Percentiles rank a stretch among this genome's conserved stretches.
Evolutionary conservation across 78 protist genomes (phyloP).

Genomic region (slime mould (Dictyostelium discoideum)): DNA sequence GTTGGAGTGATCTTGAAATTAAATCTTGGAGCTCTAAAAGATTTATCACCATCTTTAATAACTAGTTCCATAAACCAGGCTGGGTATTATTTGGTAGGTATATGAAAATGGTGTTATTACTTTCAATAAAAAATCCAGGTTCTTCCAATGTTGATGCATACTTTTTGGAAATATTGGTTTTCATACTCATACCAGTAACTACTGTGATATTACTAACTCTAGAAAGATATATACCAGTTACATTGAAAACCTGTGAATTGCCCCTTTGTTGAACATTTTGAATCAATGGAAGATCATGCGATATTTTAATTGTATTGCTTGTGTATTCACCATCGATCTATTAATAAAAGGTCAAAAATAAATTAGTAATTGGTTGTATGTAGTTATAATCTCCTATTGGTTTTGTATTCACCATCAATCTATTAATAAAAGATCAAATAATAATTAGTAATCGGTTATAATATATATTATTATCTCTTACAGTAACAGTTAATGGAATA

Average conservation of each 20-base stretch:
- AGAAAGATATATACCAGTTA: not conserved
- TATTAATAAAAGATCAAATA: not conserved
- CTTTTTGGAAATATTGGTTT: not conserved
- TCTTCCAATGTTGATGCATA: not conserved
- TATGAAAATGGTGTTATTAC: not conserved
- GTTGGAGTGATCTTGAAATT: not conserved
- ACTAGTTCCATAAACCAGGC: not conserved
- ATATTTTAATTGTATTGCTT: not conserved
- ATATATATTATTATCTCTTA: not conserved
- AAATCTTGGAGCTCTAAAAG: not conserved
- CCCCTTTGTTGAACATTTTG: not conserved
- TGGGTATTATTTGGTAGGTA: not conserved
- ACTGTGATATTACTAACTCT: not conserved
- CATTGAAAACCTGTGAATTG: not conserved
- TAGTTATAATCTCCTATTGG: not conserved
- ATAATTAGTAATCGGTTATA: too few species aligned
- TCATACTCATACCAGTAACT: not conserved
- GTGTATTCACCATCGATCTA: not conserved
- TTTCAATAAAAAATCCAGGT: not conserved
- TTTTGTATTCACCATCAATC: not conserved
- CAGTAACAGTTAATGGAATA: not conserved
- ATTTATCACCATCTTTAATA: not conserved
- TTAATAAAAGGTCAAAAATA: too few species aligned
- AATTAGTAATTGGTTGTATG: too few species aligned
- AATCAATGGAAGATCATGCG: not conserved